Evolutionary conservation across 116 monocot genomes (phyloP), one percentile per base, ranked within the genome.

Genomic region (Phalaenopsis hybrid): DNA sequence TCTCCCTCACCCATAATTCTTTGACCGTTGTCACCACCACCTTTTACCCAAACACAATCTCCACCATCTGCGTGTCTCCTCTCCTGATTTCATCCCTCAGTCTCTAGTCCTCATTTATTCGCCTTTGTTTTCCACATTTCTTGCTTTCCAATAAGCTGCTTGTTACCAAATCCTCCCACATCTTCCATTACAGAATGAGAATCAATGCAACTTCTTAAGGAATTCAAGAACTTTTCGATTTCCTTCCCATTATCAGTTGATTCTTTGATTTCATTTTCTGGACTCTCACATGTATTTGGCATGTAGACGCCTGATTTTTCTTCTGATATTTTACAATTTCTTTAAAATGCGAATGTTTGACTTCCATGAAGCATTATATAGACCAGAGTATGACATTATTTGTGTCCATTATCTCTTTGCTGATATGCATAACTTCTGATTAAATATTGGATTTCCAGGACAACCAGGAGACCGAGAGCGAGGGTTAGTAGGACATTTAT

Each of bases 381-480:
- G 31, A 13, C 10, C 4, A n/a, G 15, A 33, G 37, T 72, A 72
- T 41, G 21, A 72, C 23, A 65, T 8, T 65, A 21, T 8, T 65
- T 65, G 4, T 9, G 21, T 65, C 25, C 65, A 65, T 65, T 6
- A 21, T 21, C 65, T 65, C 6, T 12, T 7, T 23, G n/a, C 13
- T 72, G 12, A 25, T 72, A 72, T 72, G 28, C 45, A 48, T 46
- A 46, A n/a, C 46, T 45, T 46, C 46, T 11, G 6, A 20, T 21
- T 44, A 45, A 45, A 75, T 45, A 34, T 18, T 46, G 20, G 8
- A 44, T 46, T 46, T 75, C 15, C 75, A 75, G 75, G 75, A 75
- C 45, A 75, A 46, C 20, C 46, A 75, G 75, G 45, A 75, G 45
- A 46, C 75, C n/a, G 75, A 75, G 44, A 75, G 75, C 16, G 46